Conservation (phyloP, 2,329 filamentous ascomycete genomes). For the Meredithiella fracta region DNA sequence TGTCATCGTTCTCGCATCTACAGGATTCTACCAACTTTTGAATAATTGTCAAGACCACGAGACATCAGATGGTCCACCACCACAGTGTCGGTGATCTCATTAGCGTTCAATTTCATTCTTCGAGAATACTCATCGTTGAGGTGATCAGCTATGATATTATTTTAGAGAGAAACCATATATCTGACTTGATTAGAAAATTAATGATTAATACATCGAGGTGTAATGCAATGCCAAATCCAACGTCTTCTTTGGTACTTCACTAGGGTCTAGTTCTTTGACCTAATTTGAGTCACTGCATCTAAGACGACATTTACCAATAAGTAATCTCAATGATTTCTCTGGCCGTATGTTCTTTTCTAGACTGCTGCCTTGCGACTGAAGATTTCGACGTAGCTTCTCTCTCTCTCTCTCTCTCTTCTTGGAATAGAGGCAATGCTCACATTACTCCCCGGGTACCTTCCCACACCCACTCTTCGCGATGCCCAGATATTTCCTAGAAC, state of each 20-base stretch:
- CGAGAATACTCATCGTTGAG: background rate
- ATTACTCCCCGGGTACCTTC: too few species aligned
- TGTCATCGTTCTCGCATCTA: background rate
- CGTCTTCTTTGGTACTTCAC: too few species aligned
- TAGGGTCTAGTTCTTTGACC: background rate
- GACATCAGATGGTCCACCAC: background rate
- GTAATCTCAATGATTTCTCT: too few species aligned
- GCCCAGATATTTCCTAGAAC: background rate
- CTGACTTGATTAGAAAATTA: background rate
- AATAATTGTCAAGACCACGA: background rate
- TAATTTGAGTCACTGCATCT: too few species aligned
- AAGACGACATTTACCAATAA: too few species aligned
- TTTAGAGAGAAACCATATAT: background rate
- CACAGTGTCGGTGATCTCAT: background rate
- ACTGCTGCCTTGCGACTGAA: too few species aligned
- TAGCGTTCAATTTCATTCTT: background rate
- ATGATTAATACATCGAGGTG: too few species aligned
- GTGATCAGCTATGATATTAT: background rate
- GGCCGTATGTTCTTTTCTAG: too few species aligned
- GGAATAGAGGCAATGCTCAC: background rate
- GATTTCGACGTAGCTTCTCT: too few species aligned
- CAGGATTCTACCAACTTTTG: background rate
- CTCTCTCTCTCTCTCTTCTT: too few species aligned
- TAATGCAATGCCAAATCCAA: too few species aligned
- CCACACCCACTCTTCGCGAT: too few species aligned